Conservation (phyloP, 352 stramenopile species). For the Pythium coloratum region DNA sequence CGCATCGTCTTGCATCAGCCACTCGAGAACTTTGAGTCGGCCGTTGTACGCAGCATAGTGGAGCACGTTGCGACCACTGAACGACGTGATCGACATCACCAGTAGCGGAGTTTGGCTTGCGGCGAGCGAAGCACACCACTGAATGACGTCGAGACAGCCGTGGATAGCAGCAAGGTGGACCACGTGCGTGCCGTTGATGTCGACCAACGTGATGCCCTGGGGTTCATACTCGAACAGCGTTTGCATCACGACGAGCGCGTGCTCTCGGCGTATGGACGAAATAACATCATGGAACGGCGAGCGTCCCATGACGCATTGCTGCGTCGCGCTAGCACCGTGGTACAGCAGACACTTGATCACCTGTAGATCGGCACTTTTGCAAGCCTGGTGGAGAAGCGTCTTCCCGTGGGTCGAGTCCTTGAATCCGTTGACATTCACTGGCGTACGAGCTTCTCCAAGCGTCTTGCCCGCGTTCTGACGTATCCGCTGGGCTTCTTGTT, state of each 20-base stretch:
- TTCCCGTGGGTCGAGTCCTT: constrained; percentile 46
- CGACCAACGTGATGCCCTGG: constrained; percentile 39
- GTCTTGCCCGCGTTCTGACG: not conserved
- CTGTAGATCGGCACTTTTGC: constrained; percentile 47
- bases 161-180: constrained; percentile 70
- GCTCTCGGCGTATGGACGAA: constrained; percentile 29
- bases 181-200: constrained; percentile 62
- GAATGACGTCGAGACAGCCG: constrained; percentile 54
- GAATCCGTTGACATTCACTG: constrained; percentile 44
- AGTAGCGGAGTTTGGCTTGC: constrained; percentile 16
- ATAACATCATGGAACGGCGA: constrained; percentile 64
- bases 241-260: constrained; percentile 42
- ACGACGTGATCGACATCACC: constrained; percentile 49
- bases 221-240: constrained; percentile 58
- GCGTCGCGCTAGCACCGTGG: constrained; percentile 41
- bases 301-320: constrained; percentile 48
- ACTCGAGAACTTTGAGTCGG: constrained; percentile 45
- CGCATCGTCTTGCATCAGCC: constrained; percentile 33
- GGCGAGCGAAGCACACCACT: constrained; percentile 44
- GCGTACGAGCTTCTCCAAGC: not conserved
- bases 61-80: constrained; percentile 61
- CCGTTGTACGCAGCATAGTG: constrained; percentile 76
- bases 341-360: constrained; percentile 58
- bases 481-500: constrained; percentile 16
- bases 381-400: constrained; percentile 69